Evolutionary conservation across 495 filamentous ascomycete genomes (phyloP).

Genomic region (Beverwykella pulmonaria): DNA sequence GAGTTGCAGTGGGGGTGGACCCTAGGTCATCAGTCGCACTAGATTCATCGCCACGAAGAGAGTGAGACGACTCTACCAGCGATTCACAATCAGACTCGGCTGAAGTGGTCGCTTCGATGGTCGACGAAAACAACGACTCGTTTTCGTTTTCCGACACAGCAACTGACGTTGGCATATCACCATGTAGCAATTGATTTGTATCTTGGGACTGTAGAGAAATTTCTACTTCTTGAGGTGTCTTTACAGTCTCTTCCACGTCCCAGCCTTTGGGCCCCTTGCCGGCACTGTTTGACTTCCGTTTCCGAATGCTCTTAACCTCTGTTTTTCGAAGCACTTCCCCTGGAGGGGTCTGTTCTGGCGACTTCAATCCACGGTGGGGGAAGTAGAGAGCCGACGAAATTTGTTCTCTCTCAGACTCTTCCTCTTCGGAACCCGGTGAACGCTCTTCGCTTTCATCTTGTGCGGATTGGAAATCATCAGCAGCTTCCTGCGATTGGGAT

Average conservation of each 20-base stretch:
- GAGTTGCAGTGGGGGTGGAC: conserved; percentile 63
- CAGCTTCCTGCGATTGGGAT: conserved; percentile 9
- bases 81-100: conserved; percentile 64
- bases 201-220: conserved; percentile 64
- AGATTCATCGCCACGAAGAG: conserved; percentile 53
- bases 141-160: conserved; percentile 28
- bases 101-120: conserved; percentile 28
- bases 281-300: conserved; percentile 31
- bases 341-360: conserved; percentile 10
- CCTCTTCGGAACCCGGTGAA: conserved; percentile 57
- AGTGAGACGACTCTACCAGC: conserved; percentile 57
- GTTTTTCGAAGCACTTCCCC: conserved; percentile 20
- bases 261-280: conserved; percentile 46
- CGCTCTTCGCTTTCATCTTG: conserved; percentile 46
- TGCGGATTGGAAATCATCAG: conserved; percentile 26
- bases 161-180: conserved; percentile 53
- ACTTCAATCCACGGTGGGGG: conserved; percentile 68
- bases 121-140: conserved; percentile 19
- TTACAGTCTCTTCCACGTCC: conserved; percentile 16
- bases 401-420: conserved; percentile 88
- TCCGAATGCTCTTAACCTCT: conserved; percentile 21
- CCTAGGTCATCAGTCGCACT: conserved; percentile 62
- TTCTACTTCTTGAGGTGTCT: conserved; percentile 52
- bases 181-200: conserved; percentile 63
- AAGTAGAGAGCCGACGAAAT: conserved; percentile 94